Evolutionary conservation across 768 basidiomycete species (phyloP), one percentile per base, ranked within the genome.

Genomic region (Macrolepiota dolichaula): DNA sequence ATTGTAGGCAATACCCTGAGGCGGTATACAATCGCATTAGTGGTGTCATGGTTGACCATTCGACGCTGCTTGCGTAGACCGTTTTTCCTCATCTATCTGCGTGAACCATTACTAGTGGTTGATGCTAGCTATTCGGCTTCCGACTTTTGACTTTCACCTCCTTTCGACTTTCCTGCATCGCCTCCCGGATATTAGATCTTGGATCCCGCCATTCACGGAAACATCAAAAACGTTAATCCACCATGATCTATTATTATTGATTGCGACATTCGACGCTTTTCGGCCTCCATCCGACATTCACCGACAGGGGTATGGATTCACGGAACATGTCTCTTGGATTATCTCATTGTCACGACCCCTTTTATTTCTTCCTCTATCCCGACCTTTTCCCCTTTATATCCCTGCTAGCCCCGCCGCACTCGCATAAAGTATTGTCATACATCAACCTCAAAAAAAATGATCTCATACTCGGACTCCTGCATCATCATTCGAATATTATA

Each of bases 21-120:
- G 90, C 89, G 9, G 91, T 92, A 57, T 88, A 83, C 68, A 86
- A 86, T 70, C 85, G 91, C 49, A 91, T 93, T 63, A 85, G 88
- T 57, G 89, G 89, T 12, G 89, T 92, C 70, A 81, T 91, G 79
- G 78, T 86, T n/a, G 88, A 89, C 69, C 86, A 89, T 61, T 77
- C 85, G 5, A 74, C 79, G 46, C 75, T 84, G 12, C 78, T 83
- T 1, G 47, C 22, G 47, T 49, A 49, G 13, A 15, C 25, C 11
- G 22, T 49, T 22, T 49, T 12, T 12, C 3, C 47, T 12, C 25
- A 22, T 49, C 25, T 24, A 24, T 35, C 38, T 7, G 37, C 37
- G 52, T 40, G 36, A 37, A 54, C 15, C 13, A 10, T 10, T 3
- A 27, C 17, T 17, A 7, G 3, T n/a, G 25, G 6, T 36, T 52